Base-by-base conservation (phyloP, 441 rosid species). In the Erodium texanum region DNA sequence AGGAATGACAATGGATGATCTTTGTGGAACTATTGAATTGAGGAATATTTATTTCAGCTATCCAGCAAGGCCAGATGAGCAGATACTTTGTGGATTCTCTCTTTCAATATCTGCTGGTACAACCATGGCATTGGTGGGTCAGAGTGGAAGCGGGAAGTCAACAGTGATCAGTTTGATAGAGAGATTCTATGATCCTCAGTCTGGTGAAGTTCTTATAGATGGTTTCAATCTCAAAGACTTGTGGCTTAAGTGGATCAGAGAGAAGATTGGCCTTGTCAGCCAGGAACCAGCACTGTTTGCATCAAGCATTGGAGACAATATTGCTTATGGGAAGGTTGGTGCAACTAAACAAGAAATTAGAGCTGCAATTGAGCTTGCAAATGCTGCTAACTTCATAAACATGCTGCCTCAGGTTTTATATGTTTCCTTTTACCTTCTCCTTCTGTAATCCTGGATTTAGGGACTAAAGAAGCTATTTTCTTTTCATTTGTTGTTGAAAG, bases 71-170 rank as follows among this genome's bases (percentile, higher is more conserved):
- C 95, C 91, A 0, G 82, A 86, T 7, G 96, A 87, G 66, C 86
- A 82, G 71, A 86, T 91, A 34, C 87, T 91, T 59, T 27, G 72
- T 18, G 93, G 96, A 50, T 87, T 87, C 77, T 85, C 90, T 0
- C 77, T 89, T 41, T 61, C 71, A 43, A 81, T 86, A 38, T 87
- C 85, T 0, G 78, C 78, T 4, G 92, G 92, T 11, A 81, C 82
- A n/a, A 89, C 91, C 11, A 72, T 79, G 63, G 96, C 96, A 70
- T 72, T 89, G 56, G 96, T 89, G 15, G 93, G 96, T 20, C 89
- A 85, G 38, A 90, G 96, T 61, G 96, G 96, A 18, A 87, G 93
- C 38, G 96, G 96, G 9, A 90, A 90, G 70, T 90, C 97, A 7
- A 90, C 97, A 0, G 89, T 87, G 7, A 79, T 90, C 12, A 84